Base-by-base conservation (phyloP, 129 eudicot genomes). In the Apium graveolens region DNA sequence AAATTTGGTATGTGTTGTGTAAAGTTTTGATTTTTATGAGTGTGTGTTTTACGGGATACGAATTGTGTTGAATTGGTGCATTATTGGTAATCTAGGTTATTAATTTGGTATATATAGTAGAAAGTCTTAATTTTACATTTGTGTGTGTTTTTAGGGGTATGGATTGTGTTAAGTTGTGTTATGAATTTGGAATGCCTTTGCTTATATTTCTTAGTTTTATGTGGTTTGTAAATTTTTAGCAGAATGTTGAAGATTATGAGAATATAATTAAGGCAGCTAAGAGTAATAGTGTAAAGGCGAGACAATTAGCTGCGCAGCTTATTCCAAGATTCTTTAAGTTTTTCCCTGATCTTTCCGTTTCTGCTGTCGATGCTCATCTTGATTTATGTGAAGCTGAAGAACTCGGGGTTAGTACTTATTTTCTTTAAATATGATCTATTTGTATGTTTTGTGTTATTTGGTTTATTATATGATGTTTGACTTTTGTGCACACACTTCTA, bases 301-400 rank as follows among this genome's bases (percentile, higher is more conserved):
- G 87, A 74, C 98, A 93, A 65, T 85, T 93, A 71, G 97, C 97
- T 34, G 97, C 97, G 13, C 96, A 93, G 84, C 85, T 93, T 41
- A 93, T 93, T 65, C 98, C 98, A 4, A 85, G 97, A 82, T 93
- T 86, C 69, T 93, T 93, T 44, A 91, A 91, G 86, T 88, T 79
- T 79, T 93, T 93, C 68, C 98, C 98, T 11, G 87, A 79, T 16
- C 85, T 88, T 1, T 84, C 91, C 6, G 92, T 46, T 7, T 42
- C 81, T 16, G 97, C 93, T 11, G 90, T 91, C 2, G 96, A 93
- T 80, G 90, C 93, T 27, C 98, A 93, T 78, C 86, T 89, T 14
- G 97, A 93, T 89, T 88, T 93, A 82, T 93, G 98, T 46, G 97
- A 93, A 82, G 98, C 91, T 21, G 97, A 93, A 35, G 97, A 93